A percentile compares a stretch with the other conserved stretches of the same genome.
These are phyloP conservation scores for Mucor plumbeus DNA, from an alignment of 371 early-diverging fungal genomes.

Conservation along the genomic window DNA sequence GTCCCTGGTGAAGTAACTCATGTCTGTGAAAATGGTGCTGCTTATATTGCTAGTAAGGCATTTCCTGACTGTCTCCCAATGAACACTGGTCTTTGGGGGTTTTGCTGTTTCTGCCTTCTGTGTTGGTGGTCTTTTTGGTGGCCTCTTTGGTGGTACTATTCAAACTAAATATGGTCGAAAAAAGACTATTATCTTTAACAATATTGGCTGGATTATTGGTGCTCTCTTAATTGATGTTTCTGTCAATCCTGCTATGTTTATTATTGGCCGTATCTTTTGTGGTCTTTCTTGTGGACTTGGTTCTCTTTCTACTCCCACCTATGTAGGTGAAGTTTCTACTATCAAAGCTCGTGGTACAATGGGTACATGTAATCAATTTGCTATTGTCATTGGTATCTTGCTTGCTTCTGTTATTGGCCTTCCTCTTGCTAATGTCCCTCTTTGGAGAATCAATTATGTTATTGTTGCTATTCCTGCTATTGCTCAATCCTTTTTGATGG, in stretches of 20 bases:
- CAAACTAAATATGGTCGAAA: conserved; percentile 72
- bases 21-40: conserved; percentile 27
- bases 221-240: conserved; percentile 64
- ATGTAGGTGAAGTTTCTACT: conserved; percentile 83
- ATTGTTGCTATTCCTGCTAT: conserved; percentile 72
- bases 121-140: conserved; percentile 76
- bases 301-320: conserved; percentile 78
- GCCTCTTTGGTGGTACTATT: conserved; percentile 61
- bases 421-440: conserved; percentile 46
- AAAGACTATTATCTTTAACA: conserved; percentile 63
- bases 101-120: conserved; percentile 70
- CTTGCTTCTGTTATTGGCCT: conserved; percentile 66
- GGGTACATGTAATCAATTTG: conserved; percentile 79
- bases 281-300: conserved; percentile 67
- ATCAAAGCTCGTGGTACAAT: conserved; percentile 69
- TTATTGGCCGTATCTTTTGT: conserved; percentile 62
- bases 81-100: conserved; percentile 43
- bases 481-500: conserved; percentile 70
- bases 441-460: conserved; percentile 50
- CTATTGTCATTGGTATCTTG: conserved; percentile 80
- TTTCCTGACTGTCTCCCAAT: conserved; percentile 38
- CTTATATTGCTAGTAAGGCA: conserved; percentile 11
- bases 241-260: conserved; percentile 61
- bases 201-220: conserved; percentile 65
- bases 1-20: conserved; percentile 43